A percentile compares a stretch with the other conserved stretches of the same genome.
These are phyloP conservation scores for Fusarium sp. DNA, from an alignment of 2,329 filamentous ascomycete species.

Conservation along the genomic window DNA sequence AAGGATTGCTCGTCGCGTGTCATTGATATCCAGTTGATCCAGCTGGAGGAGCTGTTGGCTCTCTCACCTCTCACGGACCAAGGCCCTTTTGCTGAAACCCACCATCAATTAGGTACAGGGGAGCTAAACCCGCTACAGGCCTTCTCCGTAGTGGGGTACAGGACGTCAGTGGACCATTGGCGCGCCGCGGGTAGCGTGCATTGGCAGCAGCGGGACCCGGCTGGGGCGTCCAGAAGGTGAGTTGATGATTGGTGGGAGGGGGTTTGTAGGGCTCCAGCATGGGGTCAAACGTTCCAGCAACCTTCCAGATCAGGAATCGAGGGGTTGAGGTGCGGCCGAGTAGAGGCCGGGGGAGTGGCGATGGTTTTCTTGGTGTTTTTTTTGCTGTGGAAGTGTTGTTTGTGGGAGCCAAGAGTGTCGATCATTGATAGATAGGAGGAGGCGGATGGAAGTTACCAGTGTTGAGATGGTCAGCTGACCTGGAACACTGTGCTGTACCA, in stretches of 20 bases:
- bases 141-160: constrained; percentile 28
- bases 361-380: neutral
- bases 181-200: constrained; percentile 24
- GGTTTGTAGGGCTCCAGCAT: neutral
- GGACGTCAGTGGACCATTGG: neutral
- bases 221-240: constrained; percentile 3
- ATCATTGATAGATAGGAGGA: neutral
- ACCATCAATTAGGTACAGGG: neutral
- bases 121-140: constrained; percentile 5
- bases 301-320: constrained; percentile 42
- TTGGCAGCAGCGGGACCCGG: constrained; percentile 15
- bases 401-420: neutral
- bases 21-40: neutral
- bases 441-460: neutral
- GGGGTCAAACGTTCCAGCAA: constrained; percentile 43
- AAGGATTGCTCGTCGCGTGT: neutral
- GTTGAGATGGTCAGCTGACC: neutral
- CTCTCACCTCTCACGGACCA: neutral
- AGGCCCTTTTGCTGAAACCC: neutral
- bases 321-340: constrained; percentile 30
- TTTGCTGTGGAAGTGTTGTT: neutral
- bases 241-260: neutral
- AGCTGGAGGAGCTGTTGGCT: neutral
- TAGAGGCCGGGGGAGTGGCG: constrained; percentile 34
- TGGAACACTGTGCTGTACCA: neutral